phyloP scores from a whole-genome alignment of 2,329 filamentous ascomycete species.

The Aspergillus alliaceus region DNA sequence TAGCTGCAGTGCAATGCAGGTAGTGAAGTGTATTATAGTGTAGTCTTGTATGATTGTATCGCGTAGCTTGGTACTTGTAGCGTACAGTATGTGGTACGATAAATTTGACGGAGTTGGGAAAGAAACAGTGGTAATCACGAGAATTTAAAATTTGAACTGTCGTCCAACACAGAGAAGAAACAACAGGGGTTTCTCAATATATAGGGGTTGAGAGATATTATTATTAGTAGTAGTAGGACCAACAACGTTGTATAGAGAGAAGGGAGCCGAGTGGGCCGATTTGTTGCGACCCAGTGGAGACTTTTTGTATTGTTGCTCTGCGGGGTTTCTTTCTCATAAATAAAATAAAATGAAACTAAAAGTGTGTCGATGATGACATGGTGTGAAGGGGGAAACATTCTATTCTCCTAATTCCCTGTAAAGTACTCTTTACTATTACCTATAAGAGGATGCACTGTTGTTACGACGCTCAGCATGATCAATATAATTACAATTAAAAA shows the following conservation, averaged over 20 bases:
- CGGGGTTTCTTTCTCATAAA: not conserved
- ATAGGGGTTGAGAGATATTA: not conserved
- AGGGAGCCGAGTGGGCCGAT: conserved; percentile 1
- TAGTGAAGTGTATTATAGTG: not conserved
- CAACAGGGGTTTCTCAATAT: not conserved
- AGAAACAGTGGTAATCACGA: not conserved
- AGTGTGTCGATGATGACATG: no score
- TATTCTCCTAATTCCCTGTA: no score
- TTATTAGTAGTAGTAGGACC: not conserved
- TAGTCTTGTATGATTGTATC: no score
- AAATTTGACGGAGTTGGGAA: not conserved
- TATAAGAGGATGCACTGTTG: no score
- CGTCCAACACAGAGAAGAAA: no score
- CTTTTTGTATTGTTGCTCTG: not conserved
- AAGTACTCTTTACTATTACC: no score
- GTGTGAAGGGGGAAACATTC: no score
- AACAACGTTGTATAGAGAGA: not conserved
- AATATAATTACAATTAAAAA: no score
- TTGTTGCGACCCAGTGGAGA: not conserved
- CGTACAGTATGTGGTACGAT: no score
- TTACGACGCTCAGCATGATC: no score
- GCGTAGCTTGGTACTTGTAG: no score
- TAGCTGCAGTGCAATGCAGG: not conserved
- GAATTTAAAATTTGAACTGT: not conserved
- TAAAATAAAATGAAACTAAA: no score